Conservation (phyloP, 768 basidiomycete genomes). For the Dentipellis fragilis region DNA sequence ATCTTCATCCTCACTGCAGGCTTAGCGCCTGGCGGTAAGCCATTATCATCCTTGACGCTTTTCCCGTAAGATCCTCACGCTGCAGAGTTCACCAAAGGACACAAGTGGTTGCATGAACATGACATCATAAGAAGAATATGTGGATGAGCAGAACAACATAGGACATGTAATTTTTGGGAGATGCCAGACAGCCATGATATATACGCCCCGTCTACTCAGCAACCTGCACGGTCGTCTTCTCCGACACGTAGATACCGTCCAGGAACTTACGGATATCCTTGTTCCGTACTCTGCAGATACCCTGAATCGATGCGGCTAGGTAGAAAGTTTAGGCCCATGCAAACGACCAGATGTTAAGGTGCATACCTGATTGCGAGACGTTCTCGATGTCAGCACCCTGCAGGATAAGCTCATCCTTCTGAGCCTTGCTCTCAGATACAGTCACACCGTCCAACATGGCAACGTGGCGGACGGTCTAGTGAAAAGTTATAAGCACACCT, state of each 20-base stretch:
- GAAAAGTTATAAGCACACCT: neutral
- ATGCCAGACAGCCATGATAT: neutral
- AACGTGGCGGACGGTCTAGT: slow-evolving; percentile 83
- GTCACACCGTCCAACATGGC: slow-evolving; percentile 85
- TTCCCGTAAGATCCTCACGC: too few relatives aligned
- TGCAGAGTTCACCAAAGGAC: too few relatives aligned
- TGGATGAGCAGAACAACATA: slow-evolving; percentile 14
- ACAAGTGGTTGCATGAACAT: slow-evolving; percentile 7
- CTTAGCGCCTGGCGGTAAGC: neutral
- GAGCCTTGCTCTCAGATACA: slow-evolving; percentile 75
- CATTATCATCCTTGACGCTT: too few relatives aligned
- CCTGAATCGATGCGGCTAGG: slow-evolving; percentile 91
- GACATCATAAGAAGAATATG: slow-evolving; percentile 19
- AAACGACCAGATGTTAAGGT: neutral
- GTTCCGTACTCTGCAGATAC: slow-evolving; percentile 93
- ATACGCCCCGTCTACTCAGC: slow-evolving; percentile 17
- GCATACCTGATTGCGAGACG: slow-evolving; percentile 88
- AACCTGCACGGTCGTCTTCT: slow-evolving; percentile 53
- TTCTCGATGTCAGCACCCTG: slow-evolving; percentile 95
- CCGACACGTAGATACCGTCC: slow-evolving; percentile 88
- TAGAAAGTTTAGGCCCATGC: slow-evolving; percentile 4
- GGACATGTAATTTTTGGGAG: slow-evolving; percentile 21
- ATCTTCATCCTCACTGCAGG: neutral
- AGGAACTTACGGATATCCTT: slow-evolving; percentile 99
- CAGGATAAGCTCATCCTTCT: slow-evolving; percentile 91